A percentile compares a stretch with the other conserved stretches of the same genome.
Conservation (phyloP, 2,329 filamentous ascomycete species). For the Aspergillus caelatus region DNA sequence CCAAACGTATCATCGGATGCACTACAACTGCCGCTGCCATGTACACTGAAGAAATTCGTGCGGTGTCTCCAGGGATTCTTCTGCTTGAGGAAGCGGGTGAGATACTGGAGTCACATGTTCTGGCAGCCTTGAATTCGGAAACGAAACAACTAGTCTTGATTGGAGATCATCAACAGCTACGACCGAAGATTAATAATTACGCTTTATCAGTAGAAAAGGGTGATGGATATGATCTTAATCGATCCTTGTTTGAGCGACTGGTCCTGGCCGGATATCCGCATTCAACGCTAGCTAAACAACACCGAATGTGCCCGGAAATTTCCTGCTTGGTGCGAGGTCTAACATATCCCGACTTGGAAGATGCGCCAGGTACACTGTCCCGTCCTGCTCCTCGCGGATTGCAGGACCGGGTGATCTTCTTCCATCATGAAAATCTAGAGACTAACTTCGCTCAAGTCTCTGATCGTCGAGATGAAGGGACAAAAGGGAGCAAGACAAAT, state of each 20-base stretch:
- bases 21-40: conserved; percentile 73
- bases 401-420: conserved; percentile 62
- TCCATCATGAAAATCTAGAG: conserved; percentile 65
- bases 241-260: conserved; percentile 70
- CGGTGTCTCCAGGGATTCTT: conserved; percentile 60
- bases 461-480: conserved; percentile 55
- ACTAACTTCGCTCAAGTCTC: conserved; percentile 43
- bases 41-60: conserved; percentile 57
- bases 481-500: conserved; percentile 63
- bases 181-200: conserved; percentile 68
- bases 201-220: conserved; percentile 64
- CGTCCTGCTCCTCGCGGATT: conserved; percentile 60
- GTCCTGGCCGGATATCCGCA: conserved; percentile 59
- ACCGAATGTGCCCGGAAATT: conserved; percentile 71
- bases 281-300: conserved; percentile 61
- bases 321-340: conserved; percentile 60
- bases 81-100: conserved; percentile 75
- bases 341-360: conserved; percentile 64
- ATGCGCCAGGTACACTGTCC: conserved; percentile 54
- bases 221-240: conserved; percentile 67
- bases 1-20: conserved; percentile 66
- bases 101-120: conserved; percentile 68
- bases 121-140: conserved; percentile 59
- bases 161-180: conserved; percentile 73
- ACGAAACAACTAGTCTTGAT: conserved; percentile 70